Evolutionary conservation across 2,329 filamentous ascomycete genomes (phyloP), one percentile per base, ranked within the genome.

Genomic region (Aspergillus viridinutans): DNA sequence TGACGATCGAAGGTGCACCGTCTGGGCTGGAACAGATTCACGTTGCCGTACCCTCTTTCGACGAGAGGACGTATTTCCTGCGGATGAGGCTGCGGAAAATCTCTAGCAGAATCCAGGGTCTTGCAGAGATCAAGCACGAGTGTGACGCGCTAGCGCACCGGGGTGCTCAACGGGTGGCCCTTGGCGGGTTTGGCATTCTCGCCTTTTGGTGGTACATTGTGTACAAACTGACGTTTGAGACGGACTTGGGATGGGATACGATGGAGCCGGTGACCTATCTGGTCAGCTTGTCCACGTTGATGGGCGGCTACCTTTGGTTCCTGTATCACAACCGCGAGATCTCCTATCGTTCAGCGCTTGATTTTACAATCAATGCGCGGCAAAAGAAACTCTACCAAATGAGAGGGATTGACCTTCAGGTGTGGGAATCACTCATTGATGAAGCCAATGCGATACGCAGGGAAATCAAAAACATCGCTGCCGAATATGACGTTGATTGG

Each of bases 201-300:
- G 75, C 87, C 1, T 81, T 80, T 3, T 97, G 91, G 90, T 96
- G 90, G 90, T 88, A 83, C 28, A 76, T 86, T 1, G 91, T 96
- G 20, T 96, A 94, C 70, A 77, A 79, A 54, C 69, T 86, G 43
- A 86, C 84, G 1, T 87, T 87, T 64, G 75, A 81, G 62, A 96
- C 91, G 0, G 85, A 91, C 45, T 80, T 89, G 59, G 92, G 92
- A 4, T 96, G 92, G 92, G 91, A 96, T 66, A 83, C 91, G 6
- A 92, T 96, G 80, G 92, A 96, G 74, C 92, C 91, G 0, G 85
- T 96, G 2, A 96, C 91, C 35, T 96, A 96, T 69, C 84, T 96
- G 17, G 91, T 90, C 2, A 90, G 91, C n/a, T 80, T 97, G 61
- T 85, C 87, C 0, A 92, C 89, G 12, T 85, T 96, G 67, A 95